Evolutionary conservation across 805 yeast genomes (phyloP).

Genomic region (Teunomyces stri): DNA sequence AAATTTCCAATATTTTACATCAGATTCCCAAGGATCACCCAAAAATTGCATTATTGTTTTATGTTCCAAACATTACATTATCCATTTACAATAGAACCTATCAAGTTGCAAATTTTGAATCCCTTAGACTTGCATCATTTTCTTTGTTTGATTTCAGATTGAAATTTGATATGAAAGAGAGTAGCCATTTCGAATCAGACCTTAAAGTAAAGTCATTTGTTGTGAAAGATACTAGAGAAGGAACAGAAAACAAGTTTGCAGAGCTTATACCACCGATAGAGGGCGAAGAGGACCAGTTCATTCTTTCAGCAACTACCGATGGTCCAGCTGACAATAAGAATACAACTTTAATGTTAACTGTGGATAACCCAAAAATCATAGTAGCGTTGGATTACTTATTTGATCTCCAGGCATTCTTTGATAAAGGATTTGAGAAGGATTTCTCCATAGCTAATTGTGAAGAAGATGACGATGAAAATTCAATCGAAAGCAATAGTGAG

Average conservation of each 20-base stretch:
- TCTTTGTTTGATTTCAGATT: slow-evolving; percentile 60
- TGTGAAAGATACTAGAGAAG: slow-evolving; percentile 68
- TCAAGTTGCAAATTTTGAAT: slow-evolving; percentile 29
- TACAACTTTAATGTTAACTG: slow-evolving; percentile 52
- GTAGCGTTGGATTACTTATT: slow-evolving; percentile 84
- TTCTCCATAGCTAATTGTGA: slow-evolving; percentile 12
- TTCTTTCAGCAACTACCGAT: slow-evolving; percentile 49
- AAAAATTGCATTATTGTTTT: slow-evolving; percentile 49
- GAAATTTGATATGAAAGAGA: slow-evolving; percentile 48
- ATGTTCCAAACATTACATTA: slow-evolving; percentile 62
- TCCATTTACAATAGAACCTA: slow-evolving; percentile 56
- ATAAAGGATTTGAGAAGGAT: slow-evolving; percentile 41
- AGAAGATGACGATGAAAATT: slow-evolving; percentile 14
- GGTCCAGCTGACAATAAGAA: slow-evolving; percentile 38
- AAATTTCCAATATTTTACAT: not conserved
- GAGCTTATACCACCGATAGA: slow-evolving; percentile 74
- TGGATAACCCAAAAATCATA: slow-evolving; percentile 78
- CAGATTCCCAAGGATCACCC: slow-evolving; percentile 22
- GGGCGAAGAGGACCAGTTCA: slow-evolving; percentile 68
- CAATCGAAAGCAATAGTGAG: not conserved
- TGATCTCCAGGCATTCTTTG: slow-evolving; percentile 66
- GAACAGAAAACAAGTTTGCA: slow-evolving; percentile 65
- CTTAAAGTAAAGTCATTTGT: slow-evolving; percentile 69
- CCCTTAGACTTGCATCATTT: slow-evolving; percentile 32
- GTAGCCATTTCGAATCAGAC: slow-evolving; percentile 57